phyloP scores from a whole-genome alignment of 139 green algal species.

The Volvox africanus region DNA sequence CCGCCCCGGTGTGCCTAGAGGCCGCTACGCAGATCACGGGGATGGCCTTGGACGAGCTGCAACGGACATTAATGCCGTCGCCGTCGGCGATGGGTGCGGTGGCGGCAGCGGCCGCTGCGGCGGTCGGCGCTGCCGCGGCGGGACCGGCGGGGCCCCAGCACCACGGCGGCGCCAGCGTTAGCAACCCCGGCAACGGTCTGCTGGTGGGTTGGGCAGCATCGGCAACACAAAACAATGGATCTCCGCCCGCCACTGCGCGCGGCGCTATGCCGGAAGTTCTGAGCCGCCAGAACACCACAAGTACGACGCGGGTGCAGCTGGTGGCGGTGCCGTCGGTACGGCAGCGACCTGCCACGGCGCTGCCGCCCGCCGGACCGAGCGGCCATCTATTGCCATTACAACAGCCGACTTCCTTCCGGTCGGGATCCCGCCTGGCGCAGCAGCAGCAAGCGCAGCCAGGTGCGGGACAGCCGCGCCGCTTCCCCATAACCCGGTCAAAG shows the following conservation, averaged over 20 bases:
- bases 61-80: constrained; percentile 21
- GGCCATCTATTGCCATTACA: background rate
- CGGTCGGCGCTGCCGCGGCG: background rate
- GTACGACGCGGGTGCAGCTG: background rate
- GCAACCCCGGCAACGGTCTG: constrained; percentile 2
- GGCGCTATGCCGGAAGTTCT: background rate
- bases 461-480: background rate
- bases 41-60: constrained; percentile 25
- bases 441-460: background rate
- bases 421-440: background rate
- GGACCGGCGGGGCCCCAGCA: background rate
- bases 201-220: background rate
- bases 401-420: background rate
- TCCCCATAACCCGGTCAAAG: background rate
- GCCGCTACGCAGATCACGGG: constrained; percentile 10
- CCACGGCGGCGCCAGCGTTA: background rate
- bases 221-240: background rate
- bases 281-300: background rate
- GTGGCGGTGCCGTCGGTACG: background rate
- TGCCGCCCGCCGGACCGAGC: background rate
- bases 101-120: background rate
- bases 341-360: background rate
- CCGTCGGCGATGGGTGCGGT: background rate
- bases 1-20: constrained; percentile 38
- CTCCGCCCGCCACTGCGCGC: background rate